These are phyloP conservation scores for Collybiopsis confluens DNA, from an alignment of 768 basidiomycete genomes.

Conservation along the genomic window DNA sequence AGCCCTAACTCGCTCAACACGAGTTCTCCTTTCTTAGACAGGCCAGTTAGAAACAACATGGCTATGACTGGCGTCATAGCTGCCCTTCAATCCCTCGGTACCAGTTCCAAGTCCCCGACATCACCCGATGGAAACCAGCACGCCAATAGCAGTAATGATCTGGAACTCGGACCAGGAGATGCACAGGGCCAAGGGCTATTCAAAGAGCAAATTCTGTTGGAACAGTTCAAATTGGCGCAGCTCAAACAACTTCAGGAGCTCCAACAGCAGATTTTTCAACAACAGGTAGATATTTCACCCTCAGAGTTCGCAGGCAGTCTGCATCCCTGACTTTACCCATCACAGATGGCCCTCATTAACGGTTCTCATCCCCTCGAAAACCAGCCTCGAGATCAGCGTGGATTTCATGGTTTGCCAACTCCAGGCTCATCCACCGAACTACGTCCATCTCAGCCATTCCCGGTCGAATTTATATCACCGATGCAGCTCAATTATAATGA, in stretches of 20 bases:
- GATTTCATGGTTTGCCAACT: conserved; percentile 51
- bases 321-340: conserved; percentile 8
- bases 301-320: conserved; percentile 4
- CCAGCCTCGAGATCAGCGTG: conserved; percentile 15
- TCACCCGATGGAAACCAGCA: conserved; percentile 1
- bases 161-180: conserved; percentile 33
- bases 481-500: conserved; percentile 47
- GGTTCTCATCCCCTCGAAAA: neutral
- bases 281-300: conserved; percentile 52
- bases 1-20: neutral
- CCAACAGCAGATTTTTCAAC: conserved; percentile 85
- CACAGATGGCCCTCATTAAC: conserved; percentile 71
- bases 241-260: conserved; percentile 74
- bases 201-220: conserved; percentile 3
- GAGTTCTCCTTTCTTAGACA: neutral
- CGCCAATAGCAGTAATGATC: conserved; percentile 26
- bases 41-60: conserved; percentile 6
- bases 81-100: conserved; percentile 7
- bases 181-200: conserved; percentile 21
- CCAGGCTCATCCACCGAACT: conserved; percentile 69
- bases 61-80: conserved; percentile 4
- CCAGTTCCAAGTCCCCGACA: neutral
- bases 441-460: conserved; percentile 55
- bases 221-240: conserved; percentile 75
- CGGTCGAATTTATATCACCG: conserved; percentile 57